A percentile compares a stretch with the other conserved stretches of the same genome.
These are phyloP conservation scores for Salix udensis DNA, from an alignment of 345 rosid species.

Conservation along the genomic window DNA sequence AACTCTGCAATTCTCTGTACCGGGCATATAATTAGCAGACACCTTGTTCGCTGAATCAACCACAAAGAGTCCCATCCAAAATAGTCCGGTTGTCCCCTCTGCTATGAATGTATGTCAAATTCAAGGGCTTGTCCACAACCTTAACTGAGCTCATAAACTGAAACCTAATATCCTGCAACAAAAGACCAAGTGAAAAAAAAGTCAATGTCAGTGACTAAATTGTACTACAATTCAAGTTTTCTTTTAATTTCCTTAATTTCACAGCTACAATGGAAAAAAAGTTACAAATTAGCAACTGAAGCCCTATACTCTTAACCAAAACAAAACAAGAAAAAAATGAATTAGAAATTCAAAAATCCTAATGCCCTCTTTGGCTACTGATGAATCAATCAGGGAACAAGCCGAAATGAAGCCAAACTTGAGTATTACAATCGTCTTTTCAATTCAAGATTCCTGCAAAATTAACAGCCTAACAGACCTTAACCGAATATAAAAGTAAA, in stretches of 20 bases:
- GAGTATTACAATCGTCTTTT: not conserved
- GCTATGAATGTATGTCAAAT: slow-evolving; percentile 72
- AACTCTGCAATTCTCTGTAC: slow-evolving; percentile 74
- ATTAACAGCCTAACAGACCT: not conserved
- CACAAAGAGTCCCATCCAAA: slow-evolving; percentile 53
- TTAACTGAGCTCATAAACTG: slow-evolving; percentile 83
- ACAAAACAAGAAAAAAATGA: not conserved
- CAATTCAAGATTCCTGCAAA: not conserved
- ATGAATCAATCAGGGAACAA: not conserved
- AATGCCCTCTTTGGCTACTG: not conserved
- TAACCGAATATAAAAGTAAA: not conserved
- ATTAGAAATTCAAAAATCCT: not conserved
- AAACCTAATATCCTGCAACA: slow-evolving; percentile 72
- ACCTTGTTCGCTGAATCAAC: slow-evolving; percentile 72
- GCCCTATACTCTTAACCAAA: not conserved
- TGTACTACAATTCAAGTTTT: not conserved
- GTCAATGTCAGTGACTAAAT: not conserved
- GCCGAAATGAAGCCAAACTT: not conserved
- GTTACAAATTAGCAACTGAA: not conserved
- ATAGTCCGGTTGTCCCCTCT: slow-evolving; percentile 61
- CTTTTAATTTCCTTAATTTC: not conserved
- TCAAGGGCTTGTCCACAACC: slow-evolving; percentile 74
- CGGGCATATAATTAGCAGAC: slow-evolving; percentile 67
- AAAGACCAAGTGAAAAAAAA: not conserved
- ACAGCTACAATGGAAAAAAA: not conserved